Base-by-base conservation (phyloP, 2,329 filamentous ascomycete genomes). In the Coniochaeta sp. region DNA sequence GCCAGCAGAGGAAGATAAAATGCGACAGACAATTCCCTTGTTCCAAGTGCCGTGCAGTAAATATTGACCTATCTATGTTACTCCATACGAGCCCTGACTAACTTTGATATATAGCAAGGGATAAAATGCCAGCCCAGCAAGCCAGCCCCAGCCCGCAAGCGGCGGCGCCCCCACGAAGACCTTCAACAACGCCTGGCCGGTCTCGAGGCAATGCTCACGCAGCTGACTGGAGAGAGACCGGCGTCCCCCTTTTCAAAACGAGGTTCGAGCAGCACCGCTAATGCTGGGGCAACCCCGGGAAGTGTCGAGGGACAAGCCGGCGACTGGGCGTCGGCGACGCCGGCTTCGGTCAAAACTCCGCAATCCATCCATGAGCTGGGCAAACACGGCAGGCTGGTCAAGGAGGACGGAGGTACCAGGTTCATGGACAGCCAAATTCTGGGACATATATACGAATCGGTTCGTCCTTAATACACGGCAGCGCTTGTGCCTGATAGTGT, bases 1-100 rank as follows among this genome's bases (percentile, higher is more conserved):
- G 79, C 60, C 79, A 83, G 61, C 76, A 79, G 60, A 75, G 80
- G 59, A 83, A 83, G 67, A 82, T 82, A 65, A 82, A 81, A 63
- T 83, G 80, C 65, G 79, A 83, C 59, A 73, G 79, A 54, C 75
- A 73, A 38, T 79, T 75, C 35, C 80, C 79, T 4, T 83, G 79
- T 59, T 75, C 78, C 53, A 82, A 83, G 58, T 83, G 79, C 57
- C 66, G 77, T 61, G 83, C 82, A 73, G 79, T 82, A 58, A 55
- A 67, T 8, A n/a, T 24, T 14, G 12, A 16, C 40, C 28, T 38
- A 20, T 47, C 38, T 26, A n/a, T 9, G 30, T 32, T 32, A n/a
- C n/a, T n/a, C n/a, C n/a, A n/a, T n/a, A n/a, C n/a, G n/a, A n/a
- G n/a, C n/a, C n/a, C n/a, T n/a, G n/a, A n/a, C n/a, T n/a, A n/a